Percentiles rank a stretch among this genome's conserved stretches.
phyloP scores from a whole-genome alignment of 2,329 filamentous ascomycete genomes.

The Paecilomyces fulvus region DNA sequence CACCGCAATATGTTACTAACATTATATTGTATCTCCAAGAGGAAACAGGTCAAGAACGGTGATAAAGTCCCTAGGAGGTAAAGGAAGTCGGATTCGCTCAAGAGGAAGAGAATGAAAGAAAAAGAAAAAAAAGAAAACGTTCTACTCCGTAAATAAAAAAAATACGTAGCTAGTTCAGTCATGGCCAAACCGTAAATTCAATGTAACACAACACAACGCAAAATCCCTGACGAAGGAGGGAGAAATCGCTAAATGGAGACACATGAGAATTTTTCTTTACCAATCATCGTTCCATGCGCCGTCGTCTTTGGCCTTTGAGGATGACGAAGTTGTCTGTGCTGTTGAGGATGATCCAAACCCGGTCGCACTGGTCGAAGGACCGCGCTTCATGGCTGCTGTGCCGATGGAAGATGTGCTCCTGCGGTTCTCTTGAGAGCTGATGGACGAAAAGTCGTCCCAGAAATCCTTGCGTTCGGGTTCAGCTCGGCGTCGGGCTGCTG shows the following conservation, averaged over 20 bases:
- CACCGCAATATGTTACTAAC: too few species aligned
- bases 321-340: conserved; percentile 6
- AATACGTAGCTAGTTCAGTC: too few species aligned
- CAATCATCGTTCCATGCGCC: conserved; percentile 45
- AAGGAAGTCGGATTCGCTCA: too few species aligned
- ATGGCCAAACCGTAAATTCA: too few species aligned
- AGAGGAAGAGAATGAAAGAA: too few species aligned
- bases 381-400: conserved; percentile 56
- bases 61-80: too few species aligned
- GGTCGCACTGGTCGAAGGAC: conserved; percentile 7
- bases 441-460: conserved; percentile 80
- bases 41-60: too few species aligned
- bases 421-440: conserved; percentile 11
- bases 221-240: too few species aligned
- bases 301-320: conserved; percentile 41
- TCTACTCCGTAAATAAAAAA: too few species aligned
- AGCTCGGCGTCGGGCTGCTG: conserved; percentile 29
- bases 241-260: background rate
- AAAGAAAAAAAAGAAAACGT: too few species aligned
- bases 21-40: too few species aligned
- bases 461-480: conserved; percentile 69
- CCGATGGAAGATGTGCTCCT: conserved; percentile 44
- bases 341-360: conserved; percentile 8
- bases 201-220: too few species aligned
- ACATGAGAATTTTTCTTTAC: conserved; percentile 18